Evolutionary conservation across 2,329 filamentous ascomycete genomes (phyloP), one percentile per base, ranked within the genome.

Genomic region (Boeremia exigua): DNA sequence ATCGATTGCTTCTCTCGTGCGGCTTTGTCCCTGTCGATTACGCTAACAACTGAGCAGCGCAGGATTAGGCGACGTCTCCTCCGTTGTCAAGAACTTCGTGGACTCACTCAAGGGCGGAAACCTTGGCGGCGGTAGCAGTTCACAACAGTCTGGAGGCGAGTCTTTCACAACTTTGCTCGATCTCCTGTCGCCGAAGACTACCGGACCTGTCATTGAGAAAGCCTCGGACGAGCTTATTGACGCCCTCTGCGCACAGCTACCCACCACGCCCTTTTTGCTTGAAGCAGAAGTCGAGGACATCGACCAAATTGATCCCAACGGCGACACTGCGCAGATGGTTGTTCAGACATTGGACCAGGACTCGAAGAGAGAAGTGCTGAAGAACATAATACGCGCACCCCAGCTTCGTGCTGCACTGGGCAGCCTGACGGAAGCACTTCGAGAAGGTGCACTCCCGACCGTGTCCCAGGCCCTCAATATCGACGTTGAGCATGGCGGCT

Each of bases 371-470:
- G 81, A 84, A 19, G 84, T 98, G 11, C 77, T 99, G 38, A 88
- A 87, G 73, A 89, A 88, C 70, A 92, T 98, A 7, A 79, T 98
- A 12, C 86, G 91, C 61, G 96, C 91, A 62, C 94, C 95, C 15
- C 95, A 99, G 71, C 92, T 99, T 70, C 86, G 87, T 58, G 95
- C 98, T 75, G 94, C 91, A 63, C 78, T 97, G 34, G 86, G 87
- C 0, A 95, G 90, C 71, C 79, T 99, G 65, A 96, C 92, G 0
- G 87, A 92, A 76, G 95, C 95, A 11, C 80, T 99, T 51, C 84
- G 92, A 54, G 94, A 98, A 66, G 95, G 95, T 11, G 95, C 94
- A 0, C 78, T 99, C 54, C 93, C 94, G 4, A 96, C 88, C 66
- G 89, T 99, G 61, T 89, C 92, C 6, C 92, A 96, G 67, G 94